Evolutionary conservation across 805 yeast species (phyloP).

Genomic region (Zygosaccharomyces kombuchaensis): DNA sequence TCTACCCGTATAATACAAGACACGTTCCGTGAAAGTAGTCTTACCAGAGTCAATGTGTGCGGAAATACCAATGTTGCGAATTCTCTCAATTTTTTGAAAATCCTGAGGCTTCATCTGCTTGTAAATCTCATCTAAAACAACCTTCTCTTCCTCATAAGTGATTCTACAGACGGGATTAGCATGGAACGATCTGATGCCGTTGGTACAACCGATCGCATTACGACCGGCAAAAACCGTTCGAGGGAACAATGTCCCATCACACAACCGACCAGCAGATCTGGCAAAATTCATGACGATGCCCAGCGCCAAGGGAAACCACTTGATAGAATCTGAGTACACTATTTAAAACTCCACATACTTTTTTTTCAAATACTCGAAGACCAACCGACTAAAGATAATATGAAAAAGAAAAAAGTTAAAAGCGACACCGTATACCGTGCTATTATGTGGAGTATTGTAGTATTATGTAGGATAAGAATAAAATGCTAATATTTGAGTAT

Average conservation of each 20-base stretch:
- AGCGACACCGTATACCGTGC: slow-evolving; percentile 10
- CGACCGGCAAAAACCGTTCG: not conserved
- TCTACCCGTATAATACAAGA: slow-evolving; percentile 91
- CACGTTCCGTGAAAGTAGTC: slow-evolving; percentile 97
- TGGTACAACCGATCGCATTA: not conserved
- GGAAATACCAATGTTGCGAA: slow-evolving; percentile 95
- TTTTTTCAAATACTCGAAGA: slow-evolving; percentile 1
- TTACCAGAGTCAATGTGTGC: slow-evolving; percentile 99
- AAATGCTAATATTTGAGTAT: not conserved
- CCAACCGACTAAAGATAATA: not conserved
- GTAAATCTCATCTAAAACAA: slow-evolving; percentile 55
- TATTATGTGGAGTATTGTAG: not conserved
- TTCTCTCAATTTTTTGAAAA: slow-evolving; percentile 44
- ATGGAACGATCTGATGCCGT: slow-evolving; percentile 15
- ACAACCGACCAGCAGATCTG: slow-evolving; percentile 2
- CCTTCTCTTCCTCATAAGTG: slow-evolving; percentile 72
- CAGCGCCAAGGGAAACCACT: not conserved
- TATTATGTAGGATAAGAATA: not conserved
- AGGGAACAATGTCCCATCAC: slow-evolving; percentile 2
- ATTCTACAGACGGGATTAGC: slow-evolving; percentile 13
- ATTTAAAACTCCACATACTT: not conserved
- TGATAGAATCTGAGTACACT: not conserved
- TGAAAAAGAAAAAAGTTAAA: slow-evolving; percentile 1
- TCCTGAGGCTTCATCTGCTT: slow-evolving; percentile 48
- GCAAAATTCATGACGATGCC: slow-evolving; percentile 4